Evolutionary conservation across 2,329 filamentous ascomycete genomes (phyloP), one percentile per base, ranked within the genome.

Genomic region (Cladosporium sp.): DNA sequence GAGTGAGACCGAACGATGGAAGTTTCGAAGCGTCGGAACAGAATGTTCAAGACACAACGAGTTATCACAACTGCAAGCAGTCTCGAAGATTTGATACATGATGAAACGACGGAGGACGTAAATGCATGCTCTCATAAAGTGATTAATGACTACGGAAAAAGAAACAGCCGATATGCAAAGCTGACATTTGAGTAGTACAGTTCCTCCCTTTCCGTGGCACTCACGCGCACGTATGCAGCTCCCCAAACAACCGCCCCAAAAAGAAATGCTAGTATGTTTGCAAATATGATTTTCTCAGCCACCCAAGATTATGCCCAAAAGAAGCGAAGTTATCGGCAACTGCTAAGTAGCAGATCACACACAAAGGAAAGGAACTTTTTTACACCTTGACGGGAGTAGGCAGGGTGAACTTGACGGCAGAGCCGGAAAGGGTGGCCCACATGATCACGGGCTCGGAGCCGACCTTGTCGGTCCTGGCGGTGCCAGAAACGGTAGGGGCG

Each of bases 371-470:
- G 15, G 8, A 18, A 21, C 26, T 10, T 34, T 12, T 44, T 52
- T 59, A 65, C 44, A 65, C 24, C 52, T 30, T 54, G 44, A 74
- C 34, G 14, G 72, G 69, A 49, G 67, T 66, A 1, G 65, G 38
- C 24, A 80, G 75, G 30, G 68, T 76, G 71, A 79, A 78, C n/a
- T 71, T 76, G 11, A 76, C 71, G 49, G 76, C 73, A 8, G 72
- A 71, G 10, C 78, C 78, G 64, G 72, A 76, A 74, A 80, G 75
- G 0, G 75, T 75, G 3, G 78, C 75, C 78, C 78, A 80, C 11
- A 79, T 70, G 2, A 77, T 79, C 41, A 78, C 67, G 14, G 78
- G 78, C 47, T 80, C 79, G 10, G 66, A 80, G n/a, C 86, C 87
- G 24, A 86, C 71, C 75, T 87, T 77, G 72, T 88, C 85, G 14